Evolutionary conservation across 805 yeast genomes (phyloP).

Genomic region (Grigorovia transvaalensis): DNA sequence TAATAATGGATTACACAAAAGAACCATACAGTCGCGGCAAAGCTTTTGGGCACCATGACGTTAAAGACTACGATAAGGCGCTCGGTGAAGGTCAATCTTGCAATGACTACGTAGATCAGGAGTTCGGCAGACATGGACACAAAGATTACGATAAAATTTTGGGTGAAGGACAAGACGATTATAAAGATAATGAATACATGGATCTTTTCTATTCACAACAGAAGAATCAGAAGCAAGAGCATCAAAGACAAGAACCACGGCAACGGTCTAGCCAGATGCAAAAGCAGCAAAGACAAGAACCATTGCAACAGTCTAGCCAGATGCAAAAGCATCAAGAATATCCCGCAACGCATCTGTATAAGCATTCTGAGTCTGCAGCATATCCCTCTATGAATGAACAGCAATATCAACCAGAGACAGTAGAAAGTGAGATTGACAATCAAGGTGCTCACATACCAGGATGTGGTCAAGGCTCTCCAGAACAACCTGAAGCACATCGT

Average conservation of each 20-base stretch:
- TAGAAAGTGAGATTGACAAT: constrained; percentile 2
- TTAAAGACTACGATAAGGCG: constrained; percentile 4
- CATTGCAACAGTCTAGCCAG: background rate
- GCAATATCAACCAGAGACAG: constrained; percentile 5
- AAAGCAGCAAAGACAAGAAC: background rate
- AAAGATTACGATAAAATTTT: constrained; percentile 5
- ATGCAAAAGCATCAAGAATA: constrained; percentile 2
- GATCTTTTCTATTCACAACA: background rate
- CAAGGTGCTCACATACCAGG: constrained; percentile 8
- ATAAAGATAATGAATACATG: constrained; percentile 2
- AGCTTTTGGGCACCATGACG: constrained; percentile 3
- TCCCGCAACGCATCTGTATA: constrained; percentile 7
- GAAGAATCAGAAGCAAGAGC: background rate
- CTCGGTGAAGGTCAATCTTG: constrained; percentile 9
- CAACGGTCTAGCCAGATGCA: background rate
- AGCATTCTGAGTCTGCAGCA: background rate
- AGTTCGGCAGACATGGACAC: background rate
- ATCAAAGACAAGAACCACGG: background rate
- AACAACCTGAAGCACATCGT: background rate
- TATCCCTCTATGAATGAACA: constrained; percentile 4
- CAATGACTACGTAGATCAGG: constrained; percentile 3
- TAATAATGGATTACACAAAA: background rate
- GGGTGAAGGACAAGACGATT: constrained; percentile 11
- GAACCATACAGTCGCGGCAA: background rate
- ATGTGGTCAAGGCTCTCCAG: constrained; percentile 6